Base-by-base conservation (phyloP, 768 basidiomycete genomes). In the Amyloporia xantha region DNA sequence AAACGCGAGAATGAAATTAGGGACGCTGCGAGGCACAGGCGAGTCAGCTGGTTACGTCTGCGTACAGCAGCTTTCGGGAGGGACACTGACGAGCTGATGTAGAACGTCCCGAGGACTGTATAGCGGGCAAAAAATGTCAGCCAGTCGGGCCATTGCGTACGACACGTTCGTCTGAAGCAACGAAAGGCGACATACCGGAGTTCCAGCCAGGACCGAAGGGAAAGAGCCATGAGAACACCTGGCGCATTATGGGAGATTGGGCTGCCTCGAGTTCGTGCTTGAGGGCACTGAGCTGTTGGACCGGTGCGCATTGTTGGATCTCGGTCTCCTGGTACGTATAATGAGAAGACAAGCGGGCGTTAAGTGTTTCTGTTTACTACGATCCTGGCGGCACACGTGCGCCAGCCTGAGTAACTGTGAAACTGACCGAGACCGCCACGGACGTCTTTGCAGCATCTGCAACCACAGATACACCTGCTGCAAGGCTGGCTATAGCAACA, bases 1-100 rank as follows among this genome's bases (percentile, higher is more conserved):
- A 63, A 94, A 92, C 4, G 89, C 88, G 45, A 96, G 84, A 54
- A 96, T 91, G 59, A 96, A 89, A 69, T 96, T 96, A 42, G 92
- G 92, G 49, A 94, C 80, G 30, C 91, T 93, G 62, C 40, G 23
- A 20, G 27, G 51, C 62, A 39, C 47, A 43, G 44, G 39, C 49
- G 47, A 25, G 42, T 47, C 55, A 46, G 35, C 30, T 11, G n/a
- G 20, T 39, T 19, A 39, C 44, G 30, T 5, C n/a, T n/a, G n/a
- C n/a, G n/a, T n/a, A n/a, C n/a, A n/a, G n/a, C n/a, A n/a, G n/a
- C n/a, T n/a, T n/a, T n/a, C n/a, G n/a, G n/a, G n/a, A 52, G 46
- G 45, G 52, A 38, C 42, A 78, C 89, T 62, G 64, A 93, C 91
- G 91, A 94, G 75, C 89, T 92, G 68, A 94, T 94, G 72, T 94